A percentile compares a stretch with the other conserved stretches of the same genome.
Conservation (phyloP, 345 rosid genomes). For the Eucalyptus pauciflora region DNA sequence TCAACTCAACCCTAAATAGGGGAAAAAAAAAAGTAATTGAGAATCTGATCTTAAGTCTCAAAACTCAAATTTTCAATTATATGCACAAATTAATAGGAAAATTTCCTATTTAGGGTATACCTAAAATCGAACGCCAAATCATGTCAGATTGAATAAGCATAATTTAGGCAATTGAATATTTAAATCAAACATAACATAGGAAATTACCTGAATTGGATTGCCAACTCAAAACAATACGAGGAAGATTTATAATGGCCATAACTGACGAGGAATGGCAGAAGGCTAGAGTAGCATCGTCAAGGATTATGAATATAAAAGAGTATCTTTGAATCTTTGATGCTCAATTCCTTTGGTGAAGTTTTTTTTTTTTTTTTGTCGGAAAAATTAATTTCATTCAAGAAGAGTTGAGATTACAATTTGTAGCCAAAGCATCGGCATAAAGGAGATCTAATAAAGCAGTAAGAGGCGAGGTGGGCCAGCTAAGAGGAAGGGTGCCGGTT, state of each 20-base stretch:
- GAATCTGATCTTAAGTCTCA: background rate
- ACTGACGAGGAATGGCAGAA: background rate
- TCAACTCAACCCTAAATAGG: background rate
- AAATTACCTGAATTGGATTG: background rate
- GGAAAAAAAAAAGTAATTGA: background rate
- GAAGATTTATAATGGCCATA: background rate
- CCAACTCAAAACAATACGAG: background rate
- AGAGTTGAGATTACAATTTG: too few species aligned
- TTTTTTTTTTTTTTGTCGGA: too few species aligned
- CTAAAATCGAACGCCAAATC: background rate
- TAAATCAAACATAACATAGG: background rate
- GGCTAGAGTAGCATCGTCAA: background rate
- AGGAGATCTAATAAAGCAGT: too few species aligned
- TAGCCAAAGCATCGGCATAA: too few species aligned
- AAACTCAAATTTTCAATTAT: background rate
- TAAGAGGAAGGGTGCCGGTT: too few species aligned
- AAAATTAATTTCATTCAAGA: too few species aligned
- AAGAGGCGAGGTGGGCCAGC: too few species aligned
- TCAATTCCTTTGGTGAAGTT: background rate
- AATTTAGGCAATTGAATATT: background rate
- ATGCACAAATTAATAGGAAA: background rate
- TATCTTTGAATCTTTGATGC: background rate
- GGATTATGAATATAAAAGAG: background rate
- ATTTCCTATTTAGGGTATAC: background rate
- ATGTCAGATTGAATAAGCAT: background rate